phyloP scores from a whole-genome alignment of 345 rosid genomes.

The Brassica incana region DNA sequence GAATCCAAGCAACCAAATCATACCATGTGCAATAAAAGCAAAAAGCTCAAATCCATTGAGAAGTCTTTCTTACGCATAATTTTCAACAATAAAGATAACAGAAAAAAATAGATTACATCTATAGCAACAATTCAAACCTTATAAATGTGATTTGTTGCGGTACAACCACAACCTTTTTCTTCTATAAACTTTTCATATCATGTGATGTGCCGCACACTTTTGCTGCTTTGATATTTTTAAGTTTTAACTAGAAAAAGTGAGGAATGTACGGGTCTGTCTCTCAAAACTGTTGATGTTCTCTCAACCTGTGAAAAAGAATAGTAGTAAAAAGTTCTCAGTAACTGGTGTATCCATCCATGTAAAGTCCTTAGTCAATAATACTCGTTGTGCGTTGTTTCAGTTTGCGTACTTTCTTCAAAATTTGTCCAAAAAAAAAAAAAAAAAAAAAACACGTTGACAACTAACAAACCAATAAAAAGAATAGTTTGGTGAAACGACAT shows the following conservation, averaged over 20 bases:
- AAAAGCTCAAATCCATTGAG: background rate
- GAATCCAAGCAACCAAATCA: background rate
- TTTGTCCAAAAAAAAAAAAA: background rate
- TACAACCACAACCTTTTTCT: background rate
- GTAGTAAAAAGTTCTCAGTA: too few relatives aligned
- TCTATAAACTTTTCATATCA: background rate
- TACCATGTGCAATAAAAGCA: background rate
- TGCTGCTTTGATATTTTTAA: background rate
- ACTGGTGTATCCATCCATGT: background rate
- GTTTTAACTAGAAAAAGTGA: background rate
- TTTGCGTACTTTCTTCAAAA: background rate
- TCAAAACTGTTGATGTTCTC: background rate
- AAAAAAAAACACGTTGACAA: background rate
- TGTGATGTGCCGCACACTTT: background rate
- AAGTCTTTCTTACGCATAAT: background rate
- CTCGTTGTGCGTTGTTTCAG: background rate
- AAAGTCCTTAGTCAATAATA: background rate
- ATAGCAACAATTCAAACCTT: background rate
- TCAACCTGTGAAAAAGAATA: background rate
- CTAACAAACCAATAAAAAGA: background rate
- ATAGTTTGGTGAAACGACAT: background rate
- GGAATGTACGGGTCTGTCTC: background rate
- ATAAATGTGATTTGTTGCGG: background rate
- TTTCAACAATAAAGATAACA: background rate
- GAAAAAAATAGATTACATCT: background rate